Conservation (phyloP, 2,329 filamentous ascomycete species). For the Ophiocordyceps camponoti-rufipedis region DNA sequence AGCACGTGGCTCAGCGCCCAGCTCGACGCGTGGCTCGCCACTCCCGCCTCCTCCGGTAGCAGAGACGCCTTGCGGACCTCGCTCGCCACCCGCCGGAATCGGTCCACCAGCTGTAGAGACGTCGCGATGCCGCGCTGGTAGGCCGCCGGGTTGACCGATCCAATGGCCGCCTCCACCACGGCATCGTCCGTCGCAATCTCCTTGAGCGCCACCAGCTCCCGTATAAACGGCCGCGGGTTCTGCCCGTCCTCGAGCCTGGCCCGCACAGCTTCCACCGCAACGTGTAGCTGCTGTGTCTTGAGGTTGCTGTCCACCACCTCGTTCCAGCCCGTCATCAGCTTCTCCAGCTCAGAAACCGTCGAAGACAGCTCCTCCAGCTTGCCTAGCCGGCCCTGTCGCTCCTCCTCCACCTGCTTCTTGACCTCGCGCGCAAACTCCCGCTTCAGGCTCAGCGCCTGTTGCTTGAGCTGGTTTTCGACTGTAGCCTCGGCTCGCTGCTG, state of each 20-base stretch:
- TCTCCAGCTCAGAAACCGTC: slow-evolving; percentile 68
- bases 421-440: slow-evolving; percentile 67
- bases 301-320: slow-evolving; percentile 78
- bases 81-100: slow-evolving; percentile 78
- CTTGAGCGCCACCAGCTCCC: slow-evolving; percentile 85
- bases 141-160: slow-evolving; percentile 83
- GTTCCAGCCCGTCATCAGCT: slow-evolving; percentile 78
- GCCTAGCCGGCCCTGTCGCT: slow-evolving; percentile 72
- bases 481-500: slow-evolving; percentile 68
- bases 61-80: slow-evolving; percentile 92
- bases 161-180: slow-evolving; percentile 82
- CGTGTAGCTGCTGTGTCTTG: slow-evolving; percentile 87
- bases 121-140: slow-evolving; percentile 87
- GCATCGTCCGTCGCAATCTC: slow-evolving; percentile 72
- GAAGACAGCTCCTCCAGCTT: slow-evolving; percentile 66
- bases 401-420: slow-evolving; percentile 64
- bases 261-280: slow-evolving; percentile 85
- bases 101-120: slow-evolving; percentile 72
- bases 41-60: slow-evolving; percentile 80
- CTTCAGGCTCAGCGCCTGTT: slow-evolving; percentile 82
- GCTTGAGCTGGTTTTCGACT: slow-evolving; percentile 66
- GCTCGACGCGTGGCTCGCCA: slow-evolving; percentile 84
- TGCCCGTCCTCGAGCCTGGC: slow-evolving; percentile 56
- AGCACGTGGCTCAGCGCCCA: slow-evolving; percentile 82
- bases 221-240: slow-evolving; percentile 68